Base-by-base conservation (phyloP, 768 basidiomycete species). In the Kwoniella botswanensis region DNA sequence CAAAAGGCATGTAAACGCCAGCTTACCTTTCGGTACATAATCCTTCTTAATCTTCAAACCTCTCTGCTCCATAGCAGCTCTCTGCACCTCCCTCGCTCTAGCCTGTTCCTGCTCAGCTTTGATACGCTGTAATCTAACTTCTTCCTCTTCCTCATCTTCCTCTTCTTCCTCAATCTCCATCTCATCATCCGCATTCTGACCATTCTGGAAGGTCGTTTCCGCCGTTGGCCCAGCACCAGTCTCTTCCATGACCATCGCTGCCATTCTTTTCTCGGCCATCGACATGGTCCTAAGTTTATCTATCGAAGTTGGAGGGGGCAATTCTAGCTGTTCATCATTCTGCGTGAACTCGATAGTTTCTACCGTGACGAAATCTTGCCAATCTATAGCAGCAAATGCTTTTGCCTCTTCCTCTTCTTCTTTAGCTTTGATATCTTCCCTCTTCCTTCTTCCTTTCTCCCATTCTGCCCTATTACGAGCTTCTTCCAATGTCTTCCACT, bases 301-400 rank as follows among this genome's bases (percentile, higher is more conserved):
- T 18, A 97, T 89, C 75, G 89, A 94, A 91, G 97, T 98, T 0
- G 97, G 97, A n/a, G 93, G 90, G 12, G 96, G 97, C 26, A 99
- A 87, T 79, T 98, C 95, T 12, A 85, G 76, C 54, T 80, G 76
- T 66, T 93, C 90, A 81, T 99, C 97, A 9, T 92, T 92, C 43
- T 90, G 88, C 17, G 97, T 98, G 80, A 98, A 99, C 80, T 99
- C 97, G 43, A 82, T 82, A 5, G 79, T 82, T 81, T 98, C 94
- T 6, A 98, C 97, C 67, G 97, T 93, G 52, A 94, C 93, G 85
- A 97, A 98, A 82, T 98, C 97, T 79, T 99, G 94, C 97, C 97
- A 99, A 81, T 99, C 97, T 76, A 99, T 98, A 81, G 95, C 93
- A 55, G 94, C 93, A 79, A 97, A 95, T 4, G 95, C 96, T 89